Evolutionary conservation across 805 yeast genomes (phyloP).

Genomic region (Candida caryicola): DNA sequence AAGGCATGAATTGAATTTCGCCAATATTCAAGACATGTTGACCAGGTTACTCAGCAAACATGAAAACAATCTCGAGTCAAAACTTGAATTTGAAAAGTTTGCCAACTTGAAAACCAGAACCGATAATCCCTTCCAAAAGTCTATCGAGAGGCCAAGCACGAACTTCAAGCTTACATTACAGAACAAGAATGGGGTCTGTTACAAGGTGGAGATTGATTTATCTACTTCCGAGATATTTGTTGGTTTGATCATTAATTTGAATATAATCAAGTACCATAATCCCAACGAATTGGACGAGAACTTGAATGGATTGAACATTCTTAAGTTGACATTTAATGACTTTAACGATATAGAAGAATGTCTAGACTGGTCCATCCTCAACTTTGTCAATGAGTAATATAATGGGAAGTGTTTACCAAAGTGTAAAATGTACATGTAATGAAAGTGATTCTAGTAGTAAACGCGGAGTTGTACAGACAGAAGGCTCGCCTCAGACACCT

Average conservation of each 20-base stretch:
- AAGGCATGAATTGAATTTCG: constrained; percentile 48
- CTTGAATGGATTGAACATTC: constrained; percentile 34
- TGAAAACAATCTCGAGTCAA: constrained; percentile 9
- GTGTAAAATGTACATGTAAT: no score
- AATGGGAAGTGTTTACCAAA: not conserved
- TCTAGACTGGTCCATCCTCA: constrained; percentile 50
- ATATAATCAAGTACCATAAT: constrained; percentile 29
- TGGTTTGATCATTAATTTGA: constrained; percentile 35
- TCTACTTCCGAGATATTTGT: constrained; percentile 42
- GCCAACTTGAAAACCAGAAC: constrained; percentile 18
- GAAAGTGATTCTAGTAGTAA: no score
- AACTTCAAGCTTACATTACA: constrained; percentile 23
- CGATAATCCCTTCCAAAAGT: constrained; percentile 37
- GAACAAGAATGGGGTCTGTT: constrained; percentile 14
- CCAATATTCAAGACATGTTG: constrained; percentile 27
- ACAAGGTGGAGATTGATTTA: constrained; percentile 29
- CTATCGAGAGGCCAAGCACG: constrained; percentile 38
- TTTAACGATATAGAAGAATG: constrained; percentile 54
- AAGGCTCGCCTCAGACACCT: no score
- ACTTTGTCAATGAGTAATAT: constrained; percentile 22
- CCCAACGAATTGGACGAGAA: constrained; percentile 25
- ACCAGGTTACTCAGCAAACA: constrained; percentile 16
- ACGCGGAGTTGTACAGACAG: no score
- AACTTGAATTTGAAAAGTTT: constrained; percentile 19
- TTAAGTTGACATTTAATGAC: constrained; percentile 50